These are phyloP conservation scores for Phytomonas sp. DNA, from an alignment of 208 protist species.

Conservation along the genomic window DNA sequence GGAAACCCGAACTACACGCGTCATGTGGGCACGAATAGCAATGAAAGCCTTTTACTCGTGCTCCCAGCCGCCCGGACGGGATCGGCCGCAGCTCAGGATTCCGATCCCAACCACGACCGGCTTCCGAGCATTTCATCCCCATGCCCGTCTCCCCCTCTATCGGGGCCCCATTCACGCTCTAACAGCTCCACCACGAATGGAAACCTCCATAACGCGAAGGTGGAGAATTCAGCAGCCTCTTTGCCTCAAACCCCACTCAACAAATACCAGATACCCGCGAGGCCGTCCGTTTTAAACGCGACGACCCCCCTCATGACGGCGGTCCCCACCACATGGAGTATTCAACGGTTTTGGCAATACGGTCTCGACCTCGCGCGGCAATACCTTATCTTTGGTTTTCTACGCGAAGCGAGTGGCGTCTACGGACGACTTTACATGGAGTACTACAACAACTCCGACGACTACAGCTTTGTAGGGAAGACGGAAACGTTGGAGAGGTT, in stretches of 20 bases:
- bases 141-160: background rate
- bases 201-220: background rate
- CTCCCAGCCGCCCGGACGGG: background rate
- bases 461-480: constrained; percentile 49
- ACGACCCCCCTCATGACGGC: background rate
- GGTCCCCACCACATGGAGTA: constrained; percentile 18
- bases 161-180: background rate
- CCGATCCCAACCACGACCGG: background rate
- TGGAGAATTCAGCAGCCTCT: background rate
- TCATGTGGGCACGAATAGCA: background rate
- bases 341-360: constrained; percentile 54
- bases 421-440: constrained; percentile 49
- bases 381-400: constrained; percentile 69
- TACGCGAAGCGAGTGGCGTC: constrained; percentile 36
- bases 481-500: constrained; percentile 35
- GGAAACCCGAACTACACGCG: constrained; percentile 7
- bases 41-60: background rate
- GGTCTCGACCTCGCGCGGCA: constrained; percentile 65
- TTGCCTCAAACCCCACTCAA: background rate
- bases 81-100: background rate
- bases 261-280: background rate
- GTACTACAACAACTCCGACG: constrained; percentile 86
- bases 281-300: background rate
- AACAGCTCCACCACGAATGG: background rate
- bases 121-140: background rate